Evolutionary conservation across 352 stramenopile genomes (phyloP), one percentile per base, ranked within the genome.

Genomic region (Phytophthora tubulina): DNA sequence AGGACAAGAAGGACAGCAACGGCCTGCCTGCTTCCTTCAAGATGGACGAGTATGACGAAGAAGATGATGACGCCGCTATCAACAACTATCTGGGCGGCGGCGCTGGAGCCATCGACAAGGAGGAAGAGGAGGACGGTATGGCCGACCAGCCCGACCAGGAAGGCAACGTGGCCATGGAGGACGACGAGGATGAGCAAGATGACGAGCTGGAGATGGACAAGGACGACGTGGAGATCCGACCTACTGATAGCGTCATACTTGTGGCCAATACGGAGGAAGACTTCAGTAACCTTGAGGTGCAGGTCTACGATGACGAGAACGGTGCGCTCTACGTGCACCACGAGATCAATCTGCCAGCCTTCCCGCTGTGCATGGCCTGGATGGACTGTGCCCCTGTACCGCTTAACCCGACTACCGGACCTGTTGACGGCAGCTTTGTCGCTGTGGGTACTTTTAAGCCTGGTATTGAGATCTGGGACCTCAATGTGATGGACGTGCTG

Each of bases 381-480:
- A 97, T 99, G 75, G 96, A 99, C 77, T 95, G 97, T 48, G 82
- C 86, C 39, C 88, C 92, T 0, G 58, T 90, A 67, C 79, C 88
- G 14, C 67, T 91, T 10, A 58, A 94, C 64, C 76, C 85, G 7
- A 72, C 65, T 6, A 86, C 76, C 13, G 90, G 90, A 6, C 85
- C 88, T 10, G 79, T 96, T 30, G 86, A 94, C 31, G 98, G 97
- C 38, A 99, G 97, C 83, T 99, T 98, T 75, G 97, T 99, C 10
- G 98, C 98, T 0, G 96, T 99, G n/a, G 98, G 98, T 36, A 99
- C 98, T 13, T 99, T 99, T 80, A 95, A 98, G 68, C 90, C 98
- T 1, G 98, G 93, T n/a, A 99, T 99, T 84, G 98, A 99, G 81
- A 99, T 99, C 76, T 99, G 98, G 98, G 99, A 99, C 78, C 82